These are phyloP conservation scores for Xylaria venustula DNA, from an alignment of 495 filamentous ascomycete species.

Conservation along the genomic window DNA sequence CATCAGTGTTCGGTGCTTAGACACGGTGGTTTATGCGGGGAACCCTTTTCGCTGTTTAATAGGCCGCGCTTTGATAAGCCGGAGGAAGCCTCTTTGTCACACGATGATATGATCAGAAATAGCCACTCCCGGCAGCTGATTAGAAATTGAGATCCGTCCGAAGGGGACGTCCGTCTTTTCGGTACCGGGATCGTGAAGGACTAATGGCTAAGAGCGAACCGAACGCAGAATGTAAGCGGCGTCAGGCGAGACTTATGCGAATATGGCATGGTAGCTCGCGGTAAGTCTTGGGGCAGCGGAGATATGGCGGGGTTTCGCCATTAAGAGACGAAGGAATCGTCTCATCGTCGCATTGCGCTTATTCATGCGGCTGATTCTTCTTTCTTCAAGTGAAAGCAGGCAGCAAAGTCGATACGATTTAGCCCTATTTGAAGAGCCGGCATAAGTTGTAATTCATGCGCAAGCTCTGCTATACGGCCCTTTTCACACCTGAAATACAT, in stretches of 20 bases:
- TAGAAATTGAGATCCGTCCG: neutral
- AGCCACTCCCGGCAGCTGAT: neutral
- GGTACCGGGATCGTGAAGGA: neutral
- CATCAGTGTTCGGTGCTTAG: neutral
- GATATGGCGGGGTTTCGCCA: neutral
- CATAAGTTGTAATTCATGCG: no score
- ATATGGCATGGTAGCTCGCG: neutral
- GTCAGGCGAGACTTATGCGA: neutral
- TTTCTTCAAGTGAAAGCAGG: no score
- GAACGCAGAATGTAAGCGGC: neutral
- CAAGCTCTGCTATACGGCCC: no score
- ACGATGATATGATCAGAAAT: slow-evolving; percentile 8
- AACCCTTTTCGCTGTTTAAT: neutral
- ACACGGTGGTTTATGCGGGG: neutral
- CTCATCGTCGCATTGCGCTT: no score
- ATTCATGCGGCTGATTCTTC: no score
- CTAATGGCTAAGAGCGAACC: neutral
- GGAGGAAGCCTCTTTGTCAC: neutral
- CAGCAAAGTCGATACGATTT: no score
- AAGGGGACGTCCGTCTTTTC: slow-evolving; percentile 9
- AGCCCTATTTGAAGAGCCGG: no score
- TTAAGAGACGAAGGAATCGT: neutral
- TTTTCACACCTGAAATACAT: no score
- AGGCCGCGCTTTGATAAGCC: neutral
- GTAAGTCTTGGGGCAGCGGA: neutral